These are phyloP conservation scores for Macrophomina tecta DNA, from an alignment of 2,329 filamentous ascomycete genomes.

Conservation along the genomic window DNA sequence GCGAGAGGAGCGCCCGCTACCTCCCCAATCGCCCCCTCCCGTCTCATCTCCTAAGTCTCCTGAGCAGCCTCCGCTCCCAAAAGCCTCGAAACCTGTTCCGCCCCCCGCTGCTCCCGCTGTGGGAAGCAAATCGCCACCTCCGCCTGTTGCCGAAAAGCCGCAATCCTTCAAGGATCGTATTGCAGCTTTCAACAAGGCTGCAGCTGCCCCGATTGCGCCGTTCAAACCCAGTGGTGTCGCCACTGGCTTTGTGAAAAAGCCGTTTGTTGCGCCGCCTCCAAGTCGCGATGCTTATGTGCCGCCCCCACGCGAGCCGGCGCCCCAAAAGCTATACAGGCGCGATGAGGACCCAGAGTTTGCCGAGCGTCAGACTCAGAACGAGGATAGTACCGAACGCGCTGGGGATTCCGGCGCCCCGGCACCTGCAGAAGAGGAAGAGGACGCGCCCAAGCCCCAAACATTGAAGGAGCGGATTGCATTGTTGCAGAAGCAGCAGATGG, in stretches of 20 bases:
- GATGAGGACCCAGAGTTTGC: conserved; percentile 78
- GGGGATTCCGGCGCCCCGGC: conserved; percentile 58
- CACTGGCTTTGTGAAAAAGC: conserved; percentile 87
- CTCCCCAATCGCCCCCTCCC: conserved; percentile 37
- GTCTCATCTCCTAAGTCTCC: conserved; percentile 48
- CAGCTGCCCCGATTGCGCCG: conserved; percentile 84
- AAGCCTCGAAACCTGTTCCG: conserved; percentile 47
- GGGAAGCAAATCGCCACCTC: conserved; percentile 65
- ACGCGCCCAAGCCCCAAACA: conserved; percentile 88
- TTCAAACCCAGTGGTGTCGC: conserved; percentile 78
- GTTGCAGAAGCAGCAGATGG: conserved; percentile 90
- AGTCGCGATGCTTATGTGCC: conserved; percentile 91
- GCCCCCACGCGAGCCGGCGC: conserved; percentile 71
- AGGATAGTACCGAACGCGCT: conserved; percentile 72
- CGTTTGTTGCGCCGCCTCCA: conserved; percentile 92
- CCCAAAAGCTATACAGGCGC: conserved; percentile 78
- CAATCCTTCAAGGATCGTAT: conserved; percentile 94
- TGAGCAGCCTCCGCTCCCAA: conserved; percentile 39
- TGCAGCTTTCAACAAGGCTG: conserved; percentile 92
- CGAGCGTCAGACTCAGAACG: conserved; percentile 69
- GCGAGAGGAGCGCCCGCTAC: conserved; percentile 18
- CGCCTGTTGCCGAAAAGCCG: conserved; percentile 76
- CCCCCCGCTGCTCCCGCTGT: conserved; percentile 44
- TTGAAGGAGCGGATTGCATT: conserved; percentile 95
- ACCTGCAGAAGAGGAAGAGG: conserved; percentile 67